Conservation (phyloP, 140 eudicot species). For the Ambrosia hybrid region DNA sequence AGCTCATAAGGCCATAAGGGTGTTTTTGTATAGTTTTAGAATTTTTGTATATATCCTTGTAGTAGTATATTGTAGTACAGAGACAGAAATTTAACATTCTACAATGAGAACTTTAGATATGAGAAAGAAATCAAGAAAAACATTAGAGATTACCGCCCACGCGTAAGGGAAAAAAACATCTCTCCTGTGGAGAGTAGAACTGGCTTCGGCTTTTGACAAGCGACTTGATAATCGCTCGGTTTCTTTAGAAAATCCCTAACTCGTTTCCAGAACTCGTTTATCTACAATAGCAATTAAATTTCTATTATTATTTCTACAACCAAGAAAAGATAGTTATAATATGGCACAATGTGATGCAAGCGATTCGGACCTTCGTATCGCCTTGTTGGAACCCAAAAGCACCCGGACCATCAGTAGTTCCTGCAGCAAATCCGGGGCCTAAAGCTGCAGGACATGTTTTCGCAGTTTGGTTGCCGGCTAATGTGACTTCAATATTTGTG, state of each 20-base stretch:
- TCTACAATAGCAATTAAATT: conserved; percentile 32
- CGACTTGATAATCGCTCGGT: conserved; percentile 65
- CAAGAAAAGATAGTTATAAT: neutral
- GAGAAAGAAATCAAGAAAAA: neutral
- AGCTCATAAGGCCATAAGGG: no score
- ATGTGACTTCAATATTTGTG: conserved; percentile 47
- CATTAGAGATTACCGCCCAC: conserved; percentile 62
- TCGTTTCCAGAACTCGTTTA: conserved; percentile 54
- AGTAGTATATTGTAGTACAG: no score
- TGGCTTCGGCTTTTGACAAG: conserved; percentile 64
- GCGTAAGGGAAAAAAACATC: conserved; percentile 63
- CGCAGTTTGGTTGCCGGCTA: conserved; percentile 39
- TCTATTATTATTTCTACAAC: neutral
- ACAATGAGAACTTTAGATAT: neutral
- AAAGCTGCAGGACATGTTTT: conserved; percentile 79
- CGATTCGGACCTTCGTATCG: conserved; percentile 50
- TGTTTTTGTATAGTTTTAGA: no score
- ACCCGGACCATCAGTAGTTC: conserved; percentile 91
- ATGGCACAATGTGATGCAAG: neutral
- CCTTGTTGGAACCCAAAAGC: conserved; percentile 85
- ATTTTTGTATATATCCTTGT: no score
- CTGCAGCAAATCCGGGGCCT: conserved; percentile 83
- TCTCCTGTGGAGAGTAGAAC: conserved; percentile 70
- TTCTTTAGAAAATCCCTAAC: conserved; percentile 53
- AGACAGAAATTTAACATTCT: no score